Evolutionary conservation across 805 yeast species (phyloP).

Genomic region (Metschnikowia hibisci): DNA sequence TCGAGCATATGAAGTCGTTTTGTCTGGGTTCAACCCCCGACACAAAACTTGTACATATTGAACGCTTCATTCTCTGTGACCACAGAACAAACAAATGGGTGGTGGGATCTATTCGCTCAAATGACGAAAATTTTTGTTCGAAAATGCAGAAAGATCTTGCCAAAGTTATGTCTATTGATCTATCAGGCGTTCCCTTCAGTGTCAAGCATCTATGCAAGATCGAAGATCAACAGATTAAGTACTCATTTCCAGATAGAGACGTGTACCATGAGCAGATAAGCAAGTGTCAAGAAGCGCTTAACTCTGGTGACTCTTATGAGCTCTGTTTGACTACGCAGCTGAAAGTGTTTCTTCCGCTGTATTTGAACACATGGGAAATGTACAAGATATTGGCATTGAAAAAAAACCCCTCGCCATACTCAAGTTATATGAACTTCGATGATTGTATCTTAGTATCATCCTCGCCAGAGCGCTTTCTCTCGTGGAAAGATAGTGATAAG

Average conservation of each 20-base stretch:
- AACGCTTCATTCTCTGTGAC: slow-evolving; percentile 58
- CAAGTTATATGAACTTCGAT: slow-evolving; percentile 70
- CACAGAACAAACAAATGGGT: slow-evolving; percentile 43
- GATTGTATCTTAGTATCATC: slow-evolving; percentile 71
- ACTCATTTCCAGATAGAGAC: slow-evolving; percentile 48
- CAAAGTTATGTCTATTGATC: slow-evolving; percentile 14
- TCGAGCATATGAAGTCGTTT: slow-evolving; percentile 33
- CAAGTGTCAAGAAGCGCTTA: slow-evolving; percentile 62
- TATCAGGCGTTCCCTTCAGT: slow-evolving; percentile 21
- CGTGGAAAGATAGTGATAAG: slow-evolving; percentile 55
- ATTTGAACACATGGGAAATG: slow-evolving; percentile 66
- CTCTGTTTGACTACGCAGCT: slow-evolving; percentile 83
- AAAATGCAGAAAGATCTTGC: slow-evolving; percentile 13
- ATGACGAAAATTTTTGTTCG: slow-evolving; percentile 29
- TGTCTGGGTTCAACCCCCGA: slow-evolving; percentile 55
- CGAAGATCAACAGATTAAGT: slow-evolving; percentile 26
- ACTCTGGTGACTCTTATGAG: slow-evolving; percentile 88
- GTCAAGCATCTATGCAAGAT: slow-evolving; percentile 23
- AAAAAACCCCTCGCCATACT: slow-evolving; percentile 89
- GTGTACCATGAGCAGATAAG: slow-evolving; percentile 54
- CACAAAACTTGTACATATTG: slow-evolving; percentile 67
- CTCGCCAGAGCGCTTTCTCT: slow-evolving; percentile 90
- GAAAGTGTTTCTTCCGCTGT: slow-evolving; percentile 47
- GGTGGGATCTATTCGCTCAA: slow-evolving; percentile 46
- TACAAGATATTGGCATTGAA: slow-evolving; percentile 62